phyloP scores from a whole-genome alignment of 139 green algal genomes.

The Chlamydomonas schloesseri region DNA sequence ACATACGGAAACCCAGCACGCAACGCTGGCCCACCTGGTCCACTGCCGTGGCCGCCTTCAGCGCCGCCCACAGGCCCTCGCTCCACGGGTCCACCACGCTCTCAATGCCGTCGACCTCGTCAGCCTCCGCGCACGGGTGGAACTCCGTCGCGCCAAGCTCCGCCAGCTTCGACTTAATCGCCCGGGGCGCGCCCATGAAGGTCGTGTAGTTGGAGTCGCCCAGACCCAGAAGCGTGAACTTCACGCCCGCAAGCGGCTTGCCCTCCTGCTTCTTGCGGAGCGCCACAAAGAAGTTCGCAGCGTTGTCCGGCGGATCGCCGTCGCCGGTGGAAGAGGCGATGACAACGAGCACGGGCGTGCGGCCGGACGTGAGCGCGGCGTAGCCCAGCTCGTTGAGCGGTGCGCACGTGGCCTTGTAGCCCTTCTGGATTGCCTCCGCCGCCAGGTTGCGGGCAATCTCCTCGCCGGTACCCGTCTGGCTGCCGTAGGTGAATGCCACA shows the following conservation, averaged over 20 bases:
- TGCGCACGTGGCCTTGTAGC: slow-evolving; percentile 56
- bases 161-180: slow-evolving; percentile 73
- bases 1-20: too few species aligned
- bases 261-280: slow-evolving; percentile 54
- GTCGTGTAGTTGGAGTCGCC: slow-evolving; percentile 98
- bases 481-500: slow-evolving; percentile 88
- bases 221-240: slow-evolving; percentile 90
- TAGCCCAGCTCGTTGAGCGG: slow-evolving; percentile 87
- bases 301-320: slow-evolving; percentile 96
- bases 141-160: slow-evolving; percentile 88
- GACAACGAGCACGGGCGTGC: slow-evolving; percentile 65
- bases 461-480: slow-evolving; percentile 90
- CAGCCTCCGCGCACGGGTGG: slow-evolving; percentile 81
- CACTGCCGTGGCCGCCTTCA: slow-evolving; percentile 40
- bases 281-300: slow-evolving; percentile 76
- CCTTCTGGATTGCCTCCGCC: slow-evolving; percentile 75
- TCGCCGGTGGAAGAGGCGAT: slow-evolving; percentile 77
- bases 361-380: slow-evolving; percentile 60
- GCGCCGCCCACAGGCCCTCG: slow-evolving; percentile 78
- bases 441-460: slow-evolving; percentile 93
- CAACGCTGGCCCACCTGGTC: neutral
- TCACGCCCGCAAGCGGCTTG: slow-evolving; percentile 71
- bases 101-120: slow-evolving; percentile 95
- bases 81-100: slow-evolving; percentile 85
- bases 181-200: slow-evolving; percentile 89